Conservation (phyloP, 2,329 filamentous ascomycete species). For the Arachnomyces sp. region DNA sequence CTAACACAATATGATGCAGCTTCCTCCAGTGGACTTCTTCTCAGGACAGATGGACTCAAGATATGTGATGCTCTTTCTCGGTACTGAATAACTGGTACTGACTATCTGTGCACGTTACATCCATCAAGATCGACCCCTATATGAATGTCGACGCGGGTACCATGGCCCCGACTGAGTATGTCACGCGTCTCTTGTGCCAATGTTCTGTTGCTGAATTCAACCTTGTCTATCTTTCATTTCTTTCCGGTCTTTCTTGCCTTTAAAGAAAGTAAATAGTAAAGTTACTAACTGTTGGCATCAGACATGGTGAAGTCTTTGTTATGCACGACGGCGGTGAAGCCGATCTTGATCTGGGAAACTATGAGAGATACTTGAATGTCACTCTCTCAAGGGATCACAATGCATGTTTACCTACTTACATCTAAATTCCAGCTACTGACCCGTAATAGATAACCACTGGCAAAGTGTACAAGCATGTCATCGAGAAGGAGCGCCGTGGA, state of each 20-base stretch:
- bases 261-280: too few species aligned
- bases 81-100: constrained; percentile 12
- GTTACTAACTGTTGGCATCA: constrained; percentile 24
- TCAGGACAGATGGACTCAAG: constrained; percentile 73
- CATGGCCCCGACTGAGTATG: constrained; percentile 58
- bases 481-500: constrained; percentile 61
- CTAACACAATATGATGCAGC: constrained; percentile 34
- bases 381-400: constrained; percentile 81
- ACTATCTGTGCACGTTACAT: constrained; percentile 46
- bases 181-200: constrained; percentile 9
- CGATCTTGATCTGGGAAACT: constrained; percentile 67
- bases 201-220: constrained; percentile 13
- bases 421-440: not conserved
- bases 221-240: constrained; percentile 3
- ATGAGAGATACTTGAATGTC: constrained; percentile 73
- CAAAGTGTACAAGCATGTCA: constrained; percentile 88
- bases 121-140: constrained; percentile 65
- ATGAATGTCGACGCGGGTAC: constrained; percentile 69
- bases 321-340: constrained; percentile 73
- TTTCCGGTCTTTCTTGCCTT: constrained; percentile 2
- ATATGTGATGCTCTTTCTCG: constrained; percentile 42
- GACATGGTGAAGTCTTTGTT: constrained; percentile 85
- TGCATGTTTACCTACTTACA: constrained; percentile 8
- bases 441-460: constrained; percentile 67
- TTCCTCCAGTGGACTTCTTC: constrained; percentile 62